phyloP scores from a whole-genome alignment of 495 filamentous ascomycete species.

The Penicillium canariense region DNA sequence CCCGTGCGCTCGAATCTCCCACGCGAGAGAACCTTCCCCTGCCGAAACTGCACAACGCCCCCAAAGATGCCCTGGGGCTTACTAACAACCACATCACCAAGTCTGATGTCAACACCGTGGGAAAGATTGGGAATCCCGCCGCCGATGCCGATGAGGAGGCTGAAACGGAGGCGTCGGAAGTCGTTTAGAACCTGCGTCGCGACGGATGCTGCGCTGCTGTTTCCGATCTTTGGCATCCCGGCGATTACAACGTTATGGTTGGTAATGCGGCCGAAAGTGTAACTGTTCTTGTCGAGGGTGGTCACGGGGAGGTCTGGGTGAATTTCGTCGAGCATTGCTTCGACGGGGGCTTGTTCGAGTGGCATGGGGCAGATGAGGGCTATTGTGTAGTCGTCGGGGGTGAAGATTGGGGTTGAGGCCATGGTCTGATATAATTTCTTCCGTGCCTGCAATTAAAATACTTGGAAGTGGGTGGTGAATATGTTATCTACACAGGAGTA shows the following conservation, averaged over 20 bases:
- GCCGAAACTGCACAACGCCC: constrained; percentile 43
- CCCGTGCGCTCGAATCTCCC: constrained; percentile 29
- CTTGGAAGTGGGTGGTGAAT: no score
- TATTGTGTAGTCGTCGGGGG: constrained; percentile 24
- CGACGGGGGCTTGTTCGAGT: constrained; percentile 33
- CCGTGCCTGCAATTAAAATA: no score
- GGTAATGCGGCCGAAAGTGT: constrained; percentile 31
- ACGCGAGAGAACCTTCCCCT: constrained; percentile 29
- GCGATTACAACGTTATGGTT: constrained; percentile 34
- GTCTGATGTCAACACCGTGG: constrained; percentile 30
- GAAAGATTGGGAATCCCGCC: constrained; percentile 33
- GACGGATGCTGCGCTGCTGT: constrained; percentile 33
- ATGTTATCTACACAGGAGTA: no score
- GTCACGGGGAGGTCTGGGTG: constrained; percentile 16
- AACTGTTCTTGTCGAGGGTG: constrained; percentile 37
- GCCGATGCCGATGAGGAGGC: constrained; percentile 42
- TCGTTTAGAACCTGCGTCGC: constrained; percentile 25
- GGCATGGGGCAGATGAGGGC: constrained; percentile 32
- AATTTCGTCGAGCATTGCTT: constrained; percentile 34
- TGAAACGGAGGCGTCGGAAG: no score
- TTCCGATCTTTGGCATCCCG: constrained; percentile 22
- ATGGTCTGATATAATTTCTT: no score
- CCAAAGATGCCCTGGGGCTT: constrained; percentile 22
- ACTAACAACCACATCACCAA: constrained; percentile 47
- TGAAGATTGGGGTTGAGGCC: background rate